Evolutionary conservation across 805 yeast species (phyloP).

Genomic region (Barnettozyma populi): DNA sequence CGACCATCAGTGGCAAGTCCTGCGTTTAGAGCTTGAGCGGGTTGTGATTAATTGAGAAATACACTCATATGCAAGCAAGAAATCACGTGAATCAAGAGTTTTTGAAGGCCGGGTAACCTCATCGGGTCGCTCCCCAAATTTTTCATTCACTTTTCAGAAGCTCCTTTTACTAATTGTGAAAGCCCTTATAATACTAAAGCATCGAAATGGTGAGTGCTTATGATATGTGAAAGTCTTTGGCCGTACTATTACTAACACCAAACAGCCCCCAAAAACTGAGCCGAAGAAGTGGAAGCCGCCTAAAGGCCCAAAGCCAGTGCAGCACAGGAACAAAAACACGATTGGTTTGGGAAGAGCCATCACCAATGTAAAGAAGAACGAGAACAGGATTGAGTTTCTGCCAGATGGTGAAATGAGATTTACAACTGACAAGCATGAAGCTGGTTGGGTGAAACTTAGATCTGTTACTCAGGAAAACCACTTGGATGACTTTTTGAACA

Average conservation of each 20-base stretch:
- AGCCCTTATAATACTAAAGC: not conserved
- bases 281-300: conserved; percentile 82
- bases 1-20: not conserved
- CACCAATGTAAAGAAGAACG: conserved; percentile 64
- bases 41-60: not conserved
- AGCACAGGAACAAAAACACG: conserved; percentile 73
- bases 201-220: conserved; percentile 5
- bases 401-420: conserved; percentile 90
- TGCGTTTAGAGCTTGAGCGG: not conserved
- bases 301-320: conserved; percentile 88
- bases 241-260: not conserved
- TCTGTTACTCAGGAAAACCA: conserved; percentile 95
- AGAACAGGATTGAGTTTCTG: conserved; percentile 61
- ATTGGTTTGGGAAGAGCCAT: conserved; percentile 85
- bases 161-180: not conserved
- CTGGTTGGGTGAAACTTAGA: conserved; percentile 82
- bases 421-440: conserved; percentile 79
- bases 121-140: conserved; percentile 5
- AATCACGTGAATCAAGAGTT: not conserved
- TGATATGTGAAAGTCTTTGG: not conserved
- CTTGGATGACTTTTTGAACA: conserved; percentile 87
- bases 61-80: not conserved
- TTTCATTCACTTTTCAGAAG: conserved; percentile 2
- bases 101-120: conserved; percentile 12
- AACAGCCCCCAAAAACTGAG: conserved; percentile 36